phyloP scores from a whole-genome alignment of 1,284 basidiomycete genomes.

The Ustilago hordei region DNA sequence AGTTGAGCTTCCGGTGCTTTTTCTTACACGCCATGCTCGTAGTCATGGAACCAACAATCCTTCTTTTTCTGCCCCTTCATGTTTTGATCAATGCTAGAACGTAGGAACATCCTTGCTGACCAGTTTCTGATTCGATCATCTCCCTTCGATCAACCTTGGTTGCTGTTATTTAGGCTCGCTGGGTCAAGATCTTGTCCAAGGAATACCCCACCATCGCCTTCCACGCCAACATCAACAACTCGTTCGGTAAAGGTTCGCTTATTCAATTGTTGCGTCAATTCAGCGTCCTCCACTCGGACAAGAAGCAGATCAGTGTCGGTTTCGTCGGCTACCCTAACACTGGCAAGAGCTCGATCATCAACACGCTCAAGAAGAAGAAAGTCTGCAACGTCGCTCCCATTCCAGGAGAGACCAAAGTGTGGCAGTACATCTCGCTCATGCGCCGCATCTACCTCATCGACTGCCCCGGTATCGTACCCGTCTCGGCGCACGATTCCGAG shows the following conservation, averaged over 20 bases:
- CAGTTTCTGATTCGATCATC: neutral
- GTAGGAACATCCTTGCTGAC: slow-evolving; percentile 27
- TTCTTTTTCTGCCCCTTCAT: neutral
- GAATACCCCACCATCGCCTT: slow-evolving; percentile 96
- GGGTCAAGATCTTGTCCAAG: slow-evolving; percentile 94
- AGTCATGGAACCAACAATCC: slow-evolving; percentile 63
- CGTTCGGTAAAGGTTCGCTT: slow-evolving; percentile 96
- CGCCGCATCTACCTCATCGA: slow-evolving; percentile 98
- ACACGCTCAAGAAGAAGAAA: slow-evolving; percentile 97
- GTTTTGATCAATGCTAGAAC: neutral
- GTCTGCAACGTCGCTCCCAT: slow-evolving; percentile 97
- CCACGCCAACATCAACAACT: slow-evolving; percentile 98
- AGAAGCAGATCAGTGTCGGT: slow-evolving; percentile 98
- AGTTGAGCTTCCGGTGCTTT: slow-evolving; percentile 62
- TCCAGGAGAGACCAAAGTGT: slow-evolving; percentile 99
- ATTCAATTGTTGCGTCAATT: slow-evolving; percentile 98
- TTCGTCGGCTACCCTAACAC: slow-evolving; percentile 99
- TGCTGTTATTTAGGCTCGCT: slow-evolving; percentile 79
- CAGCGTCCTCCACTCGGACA: slow-evolving; percentile 95
- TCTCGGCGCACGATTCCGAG: slow-evolving; percentile 88
- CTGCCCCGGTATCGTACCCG: slow-evolving; percentile 97
- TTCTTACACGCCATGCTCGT: slow-evolving; percentile 55
- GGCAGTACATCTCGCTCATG: slow-evolving; percentile 99
- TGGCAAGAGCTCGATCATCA: slow-evolving; percentile 96
- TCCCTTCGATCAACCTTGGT: slow-evolving; percentile 1